phyloP scores from a whole-genome alignment of 2,329 filamentous ascomycete species.

The Cephalotrichum gorgonifer region DNA sequence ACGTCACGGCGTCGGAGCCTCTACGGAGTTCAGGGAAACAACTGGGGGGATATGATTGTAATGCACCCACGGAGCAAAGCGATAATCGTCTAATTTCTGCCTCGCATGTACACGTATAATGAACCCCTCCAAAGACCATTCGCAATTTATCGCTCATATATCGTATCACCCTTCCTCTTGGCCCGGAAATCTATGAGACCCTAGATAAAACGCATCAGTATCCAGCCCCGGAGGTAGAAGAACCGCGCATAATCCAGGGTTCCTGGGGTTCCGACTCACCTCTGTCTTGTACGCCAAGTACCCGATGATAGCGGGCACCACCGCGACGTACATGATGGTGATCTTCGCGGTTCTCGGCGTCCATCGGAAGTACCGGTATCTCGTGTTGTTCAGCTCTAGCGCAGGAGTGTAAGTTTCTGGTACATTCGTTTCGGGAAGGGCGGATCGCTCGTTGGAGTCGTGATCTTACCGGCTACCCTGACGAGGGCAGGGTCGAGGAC shows the following conservation, averaged over 20 bases:
- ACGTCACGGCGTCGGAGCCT: neutral
- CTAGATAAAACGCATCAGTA: slow-evolving; percentile 33
- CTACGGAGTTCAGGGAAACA: neutral
- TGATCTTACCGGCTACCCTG: slow-evolving; percentile 8
- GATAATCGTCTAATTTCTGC: neutral
- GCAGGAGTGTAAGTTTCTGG: neutral
- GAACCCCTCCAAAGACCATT: neutral
- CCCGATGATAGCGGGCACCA: slow-evolving; percentile 61
- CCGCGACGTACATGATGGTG: slow-evolving; percentile 64
- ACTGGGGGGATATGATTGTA: neutral
- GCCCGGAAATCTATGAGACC: slow-evolving; percentile 78
- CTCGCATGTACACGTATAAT: slow-evolving; percentile 1
- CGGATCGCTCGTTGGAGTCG: neutral
- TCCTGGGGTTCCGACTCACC: slow-evolving; percentile 49
- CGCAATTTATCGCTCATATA: slow-evolving; percentile 59
- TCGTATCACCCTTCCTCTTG: slow-evolving; percentile 80
- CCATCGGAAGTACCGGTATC: slow-evolving; percentile 94
- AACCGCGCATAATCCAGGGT: neutral
- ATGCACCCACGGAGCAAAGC: neutral
- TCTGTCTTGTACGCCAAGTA: slow-evolving; percentile 72
- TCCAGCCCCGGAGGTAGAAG: neutral
- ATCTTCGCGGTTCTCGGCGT: slow-evolving; percentile 73
- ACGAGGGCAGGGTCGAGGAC: slow-evolving; percentile 10
- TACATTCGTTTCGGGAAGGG: neutral
- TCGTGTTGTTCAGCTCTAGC: slow-evolving; percentile 70